Percentiles rank a stretch among this genome's conserved stretches.
Evolutionary conservation across 2,329 filamentous ascomycete genomes (phyloP).

Genomic region (Fonsecaea multimorphosa): DNA sequence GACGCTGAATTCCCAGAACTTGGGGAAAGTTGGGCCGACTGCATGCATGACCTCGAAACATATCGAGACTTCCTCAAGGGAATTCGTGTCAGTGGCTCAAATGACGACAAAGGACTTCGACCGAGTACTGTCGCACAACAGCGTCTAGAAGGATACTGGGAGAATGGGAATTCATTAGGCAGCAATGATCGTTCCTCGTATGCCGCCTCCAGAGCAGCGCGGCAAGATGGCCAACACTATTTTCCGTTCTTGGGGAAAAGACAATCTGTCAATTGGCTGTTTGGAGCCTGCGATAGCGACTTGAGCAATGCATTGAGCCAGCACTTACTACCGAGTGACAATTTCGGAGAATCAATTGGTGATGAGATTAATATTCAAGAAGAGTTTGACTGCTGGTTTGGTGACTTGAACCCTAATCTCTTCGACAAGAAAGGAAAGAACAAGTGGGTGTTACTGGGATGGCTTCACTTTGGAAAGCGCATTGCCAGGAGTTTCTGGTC

Average conservation of each 20-base stretch:
- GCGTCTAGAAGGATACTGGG: not conserved
- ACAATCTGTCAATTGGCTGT: not conserved
- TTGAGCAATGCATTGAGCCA: not conserved
- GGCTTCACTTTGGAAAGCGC: not conserved
- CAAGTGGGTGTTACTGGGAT: slow-evolving; percentile 1
- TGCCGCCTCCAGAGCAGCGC: not conserved
- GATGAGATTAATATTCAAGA: not conserved
- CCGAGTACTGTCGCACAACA: not conserved
- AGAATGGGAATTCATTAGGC: not conserved
- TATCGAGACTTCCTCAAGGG: not conserved
- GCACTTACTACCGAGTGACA: not conserved
- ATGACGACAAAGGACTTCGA: not conserved
- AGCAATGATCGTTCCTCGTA: not conserved
- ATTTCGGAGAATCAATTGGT: not conserved
- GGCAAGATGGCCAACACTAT: not conserved
- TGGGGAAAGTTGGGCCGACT: not conserved
- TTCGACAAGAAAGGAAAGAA: not conserved
- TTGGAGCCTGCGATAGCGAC: not conserved
- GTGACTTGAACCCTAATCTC: not conserved
- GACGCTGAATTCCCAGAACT: not conserved
- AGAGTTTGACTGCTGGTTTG: not conserved
- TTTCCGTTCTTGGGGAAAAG: not conserved
- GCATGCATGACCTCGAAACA: not conserved
- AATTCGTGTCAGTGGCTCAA: not conserved
- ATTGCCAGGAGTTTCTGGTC: not conserved